Evolutionary conservation across 345 rosid species (phyloP).

Genomic region (Litchi chinensis): DNA sequence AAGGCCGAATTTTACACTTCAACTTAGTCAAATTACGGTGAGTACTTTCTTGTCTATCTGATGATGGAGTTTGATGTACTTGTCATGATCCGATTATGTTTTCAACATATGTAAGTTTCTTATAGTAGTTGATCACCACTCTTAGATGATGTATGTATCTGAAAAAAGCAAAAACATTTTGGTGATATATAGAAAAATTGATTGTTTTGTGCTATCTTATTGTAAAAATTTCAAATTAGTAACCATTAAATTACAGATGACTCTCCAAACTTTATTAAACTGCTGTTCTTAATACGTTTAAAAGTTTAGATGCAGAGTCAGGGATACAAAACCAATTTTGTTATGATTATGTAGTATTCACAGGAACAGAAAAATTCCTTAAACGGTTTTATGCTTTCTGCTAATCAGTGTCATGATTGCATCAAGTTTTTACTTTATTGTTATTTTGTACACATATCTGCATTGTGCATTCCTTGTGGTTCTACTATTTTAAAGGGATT

Average conservation of each 20-base stretch:
- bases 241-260: background rate
- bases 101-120: background rate
- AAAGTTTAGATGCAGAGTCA: background rate
- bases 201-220: background rate
- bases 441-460: background rate
- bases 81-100: background rate
- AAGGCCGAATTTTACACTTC: conserved; percentile 57
- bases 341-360: background rate
- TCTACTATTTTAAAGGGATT: background rate
- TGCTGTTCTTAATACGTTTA: background rate
- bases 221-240: background rate
- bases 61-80: conserved; percentile 12
- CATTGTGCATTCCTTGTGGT: background rate
- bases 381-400: background rate
- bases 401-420: background rate
- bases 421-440: background rate
- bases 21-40: conserved; percentile 55
- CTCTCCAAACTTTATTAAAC: too few species aligned
- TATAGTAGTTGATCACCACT: background rate
- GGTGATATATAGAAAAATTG: background rate
- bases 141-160: background rate
- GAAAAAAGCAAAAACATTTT: background rate
- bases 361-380: background rate
- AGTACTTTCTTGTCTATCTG: conserved; percentile 11
- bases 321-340: background rate